Evolutionary conservation across 2,329 filamentous ascomycete species (phyloP), one percentile per base, ranked within the genome.

Genomic region (Penicillium sp.): DNA sequence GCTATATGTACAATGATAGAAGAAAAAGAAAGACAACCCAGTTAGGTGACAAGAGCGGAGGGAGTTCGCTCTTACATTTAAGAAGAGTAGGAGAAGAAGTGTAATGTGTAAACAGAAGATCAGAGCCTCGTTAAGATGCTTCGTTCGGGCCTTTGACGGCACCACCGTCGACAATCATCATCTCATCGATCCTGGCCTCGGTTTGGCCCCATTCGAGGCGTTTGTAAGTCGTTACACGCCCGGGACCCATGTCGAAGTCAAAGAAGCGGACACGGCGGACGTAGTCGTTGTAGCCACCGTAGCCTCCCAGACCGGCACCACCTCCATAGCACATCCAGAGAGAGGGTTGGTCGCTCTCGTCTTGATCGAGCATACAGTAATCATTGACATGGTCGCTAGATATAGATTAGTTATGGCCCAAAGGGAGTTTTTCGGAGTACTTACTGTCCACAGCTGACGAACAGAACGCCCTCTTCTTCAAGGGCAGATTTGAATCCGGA

Each of bases 291-390:
- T 97, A 98, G 6, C 93, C 93, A 21, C 90, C 95, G 71, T 99
- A 99, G 0, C 95, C 95, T 54, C 95, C 95, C 67, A 99, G 96
- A 1, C 95, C 95, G 27, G 87, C 86, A 26, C 90, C 95, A 31
- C 95, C 95, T 9, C 88, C 93, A 74, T 98, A 98, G 79, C 95
- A 99, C 93, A 99, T 96, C 95, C 95, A 99, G 2, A 98, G 78
- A 29, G 88, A 84, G 0, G 89, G 87, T 48, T 82, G 82, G n/a
- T 80, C 75, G 22, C 77, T 77, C 29, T 80, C 74, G 41, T 83
- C 76, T 51, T 83, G 70, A 33, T 79, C 86, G 9, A 97, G 82
- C 61, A 90, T 87, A 74, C 95, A 99, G 74, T 97, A 98, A 70
- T 99, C 95, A 71, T 99, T 99, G 63, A 90, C 93, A 71, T 99